Evolutionary conservation across 371 early-diverging fungal genomes (phyloP).

Genomic region (Actinomucor elegans): DNA sequence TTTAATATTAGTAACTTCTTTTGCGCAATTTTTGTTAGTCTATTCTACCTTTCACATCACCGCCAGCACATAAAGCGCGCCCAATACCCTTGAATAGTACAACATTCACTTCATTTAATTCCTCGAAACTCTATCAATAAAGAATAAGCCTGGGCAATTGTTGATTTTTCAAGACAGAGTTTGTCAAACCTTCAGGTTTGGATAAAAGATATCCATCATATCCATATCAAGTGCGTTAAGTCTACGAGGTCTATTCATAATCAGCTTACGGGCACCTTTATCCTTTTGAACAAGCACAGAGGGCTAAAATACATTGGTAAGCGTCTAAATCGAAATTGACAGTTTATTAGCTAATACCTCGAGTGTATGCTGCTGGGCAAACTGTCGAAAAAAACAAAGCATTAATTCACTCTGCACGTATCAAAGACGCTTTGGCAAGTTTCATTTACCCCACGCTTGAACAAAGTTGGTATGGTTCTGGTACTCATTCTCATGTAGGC

Average conservation of each 20-base stretch:
- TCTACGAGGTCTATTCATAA: slow-evolving; percentile 82
- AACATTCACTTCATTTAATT: slow-evolving; percentile 69
- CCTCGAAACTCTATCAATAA: slow-evolving; percentile 69
- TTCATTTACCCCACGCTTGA: too few relatives aligned
- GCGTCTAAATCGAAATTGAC: too few relatives aligned
- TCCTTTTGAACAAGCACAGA: slow-evolving; percentile 9
- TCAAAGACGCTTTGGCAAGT: too few relatives aligned
- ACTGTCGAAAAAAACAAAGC: too few relatives aligned
- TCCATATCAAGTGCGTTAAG: slow-evolving; percentile 82
- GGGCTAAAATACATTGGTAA: slow-evolving; percentile 9
- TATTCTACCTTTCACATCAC: slow-evolving; percentile 80
- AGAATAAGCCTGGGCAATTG: neutral
- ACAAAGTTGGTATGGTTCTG: too few relatives aligned
- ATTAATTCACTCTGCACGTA: too few relatives aligned
- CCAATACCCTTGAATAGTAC: slow-evolving; percentile 76
- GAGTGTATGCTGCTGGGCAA: too few relatives aligned
- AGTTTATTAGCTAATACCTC: too few relatives aligned
- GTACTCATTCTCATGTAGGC: too few relatives aligned
- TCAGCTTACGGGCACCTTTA: slow-evolving; percentile 45
- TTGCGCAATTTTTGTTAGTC: neutral
- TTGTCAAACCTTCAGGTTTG: slow-evolving; percentile 64
- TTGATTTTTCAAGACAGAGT: neutral
- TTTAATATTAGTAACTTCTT: neutral
- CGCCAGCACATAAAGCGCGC: slow-evolving; percentile 94
- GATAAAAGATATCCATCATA: slow-evolving; percentile 81